Base-by-base conservation (phyloP, 805 yeast genomes). In the Torulaspora maleeae region DNA sequence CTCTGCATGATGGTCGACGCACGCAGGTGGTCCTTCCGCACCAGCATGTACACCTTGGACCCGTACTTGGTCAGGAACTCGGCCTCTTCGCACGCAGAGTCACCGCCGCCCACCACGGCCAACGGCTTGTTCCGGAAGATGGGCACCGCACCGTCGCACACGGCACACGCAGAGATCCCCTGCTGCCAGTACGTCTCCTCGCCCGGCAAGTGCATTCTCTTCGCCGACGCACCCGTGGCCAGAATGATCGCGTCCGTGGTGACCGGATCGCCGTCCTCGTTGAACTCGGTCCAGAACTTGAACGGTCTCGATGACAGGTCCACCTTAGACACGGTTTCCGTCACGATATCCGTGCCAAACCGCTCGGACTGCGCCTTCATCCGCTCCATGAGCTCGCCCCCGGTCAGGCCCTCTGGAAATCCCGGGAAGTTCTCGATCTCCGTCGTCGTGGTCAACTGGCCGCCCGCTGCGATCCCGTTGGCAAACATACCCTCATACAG, bases 141-240 rank as follows among this genome's bases (percentile, higher is more conserved):
- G 59, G 99, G 99, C 40, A 93, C 95, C 27, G 99, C 99, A 71
- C 99, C 99, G 67, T 93, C 99, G 74, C 99, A 93, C 51, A 93
- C 99, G 33, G 99, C 99, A 76, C 99, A 93, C 13, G 99, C 99
- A 57, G 96, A 86, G 56, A 93, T 93, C 69, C 99, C 99, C 68
- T 84, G 85, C 76, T 93, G 99, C 99, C 99, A 93, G 79, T 93
- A 93, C 28, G 78, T 77, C 56, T 93, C 98, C 74, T 93, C 99
- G 60, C 99, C 99, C 48, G 97, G 96, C 51, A 93, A 74, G 65
- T 78, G 71, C 72, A 93, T 77, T 75, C 99, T 86, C 77, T 83
- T 88, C 48, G 99, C 99, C 33, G 95, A 84, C 17, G 99, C 99
- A 65, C 99, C 99, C 38, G 99, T 93, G 55, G 99, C 96, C 52